These are phyloP conservation scores for Chlamydomonas urium DNA, from an alignment of 139 green algal species.

Conservation along the genomic window DNA sequence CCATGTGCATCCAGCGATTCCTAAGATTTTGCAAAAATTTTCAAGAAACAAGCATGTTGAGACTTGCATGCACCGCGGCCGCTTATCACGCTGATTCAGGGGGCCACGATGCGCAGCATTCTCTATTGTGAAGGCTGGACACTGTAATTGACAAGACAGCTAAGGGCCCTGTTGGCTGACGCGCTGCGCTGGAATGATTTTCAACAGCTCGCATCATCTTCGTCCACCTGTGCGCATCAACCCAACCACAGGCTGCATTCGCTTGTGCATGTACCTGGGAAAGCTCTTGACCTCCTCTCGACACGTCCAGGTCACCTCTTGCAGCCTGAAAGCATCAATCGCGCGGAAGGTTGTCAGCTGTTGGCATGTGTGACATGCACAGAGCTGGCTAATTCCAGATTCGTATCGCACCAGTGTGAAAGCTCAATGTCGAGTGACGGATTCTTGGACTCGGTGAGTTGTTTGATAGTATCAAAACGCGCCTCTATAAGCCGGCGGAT, in stretches of 20 bases:
- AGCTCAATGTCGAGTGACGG: conserved; percentile 46
- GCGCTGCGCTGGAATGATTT: too few relatives aligned
- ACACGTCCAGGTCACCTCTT: conserved; percentile 51
- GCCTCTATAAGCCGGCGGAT: conserved; percentile 50
- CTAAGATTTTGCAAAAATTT: too few relatives aligned
- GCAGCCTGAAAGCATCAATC: conserved; percentile 36
- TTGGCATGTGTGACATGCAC: neutral
- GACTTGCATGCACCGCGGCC: too few relatives aligned
- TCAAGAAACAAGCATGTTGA: too few relatives aligned
- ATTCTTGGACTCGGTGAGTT: conserved; percentile 45
- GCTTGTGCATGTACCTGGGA: conserved; percentile 46
- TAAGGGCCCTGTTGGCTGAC: too few relatives aligned
- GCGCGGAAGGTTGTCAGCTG: neutral
- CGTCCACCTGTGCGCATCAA: too few relatives aligned
- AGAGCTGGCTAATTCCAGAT: neutral
- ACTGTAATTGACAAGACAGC: too few relatives aligned
- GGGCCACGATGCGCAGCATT: too few relatives aligned
- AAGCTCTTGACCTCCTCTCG: conserved; percentile 43
- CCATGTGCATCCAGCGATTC: too few relatives aligned
- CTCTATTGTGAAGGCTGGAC: too few relatives aligned
- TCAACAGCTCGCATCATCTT: too few relatives aligned
- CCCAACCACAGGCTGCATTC: conserved; percentile 24
- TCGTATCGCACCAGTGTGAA: conserved; percentile 35
- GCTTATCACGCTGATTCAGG: too few relatives aligned
- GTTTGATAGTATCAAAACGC: conserved; percentile 60